phyloP scores from a whole-genome alignment of 2,329 filamentous ascomycete genomes.

The Aspergillus novofumigatus region DNA sequence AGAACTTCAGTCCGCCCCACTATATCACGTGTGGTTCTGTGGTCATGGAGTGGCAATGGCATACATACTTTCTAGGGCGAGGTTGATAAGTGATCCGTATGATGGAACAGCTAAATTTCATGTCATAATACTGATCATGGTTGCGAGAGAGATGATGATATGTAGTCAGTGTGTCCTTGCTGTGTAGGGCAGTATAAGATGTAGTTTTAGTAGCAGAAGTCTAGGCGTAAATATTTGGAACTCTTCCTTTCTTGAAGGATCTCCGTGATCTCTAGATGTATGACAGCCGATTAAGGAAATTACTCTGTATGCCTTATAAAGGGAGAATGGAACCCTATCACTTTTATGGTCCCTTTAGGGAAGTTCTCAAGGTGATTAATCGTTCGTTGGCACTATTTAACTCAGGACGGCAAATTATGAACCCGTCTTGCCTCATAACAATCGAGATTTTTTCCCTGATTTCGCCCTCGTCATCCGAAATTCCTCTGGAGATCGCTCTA shows the following conservation, averaged over 20 bases:
- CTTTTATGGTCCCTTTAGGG: not conserved
- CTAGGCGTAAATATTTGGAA: not conserved
- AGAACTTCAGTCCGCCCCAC: not conserved
- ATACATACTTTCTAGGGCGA: not conserved
- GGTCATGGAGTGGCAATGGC: not conserved
- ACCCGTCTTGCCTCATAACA: conserved; percentile 4
- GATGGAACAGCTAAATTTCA: not conserved
- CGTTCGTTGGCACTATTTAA: not conserved
- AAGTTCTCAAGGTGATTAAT: not conserved
- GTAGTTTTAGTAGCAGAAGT: not conserved
- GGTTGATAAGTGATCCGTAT: not conserved
- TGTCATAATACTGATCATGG: not conserved
- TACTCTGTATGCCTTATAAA: not conserved
- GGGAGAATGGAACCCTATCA: not conserved
- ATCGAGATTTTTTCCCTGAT: not conserved
- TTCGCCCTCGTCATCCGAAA: not conserved
- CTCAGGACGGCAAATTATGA: conserved; percentile 13
- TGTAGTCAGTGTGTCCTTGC: not conserved
- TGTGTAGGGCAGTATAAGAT: not conserved
- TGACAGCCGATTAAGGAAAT: not conserved
- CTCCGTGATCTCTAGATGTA: not conserved
- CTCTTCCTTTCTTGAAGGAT: not conserved
- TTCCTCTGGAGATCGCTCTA: not conserved
- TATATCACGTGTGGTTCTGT: not conserved
- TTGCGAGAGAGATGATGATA: not conserved